These are phyloP conservation scores for Exophiala phaeomuriformis DNA, from an alignment of 2,329 filamentous ascomycete species.

Conservation along the genomic window DNA sequence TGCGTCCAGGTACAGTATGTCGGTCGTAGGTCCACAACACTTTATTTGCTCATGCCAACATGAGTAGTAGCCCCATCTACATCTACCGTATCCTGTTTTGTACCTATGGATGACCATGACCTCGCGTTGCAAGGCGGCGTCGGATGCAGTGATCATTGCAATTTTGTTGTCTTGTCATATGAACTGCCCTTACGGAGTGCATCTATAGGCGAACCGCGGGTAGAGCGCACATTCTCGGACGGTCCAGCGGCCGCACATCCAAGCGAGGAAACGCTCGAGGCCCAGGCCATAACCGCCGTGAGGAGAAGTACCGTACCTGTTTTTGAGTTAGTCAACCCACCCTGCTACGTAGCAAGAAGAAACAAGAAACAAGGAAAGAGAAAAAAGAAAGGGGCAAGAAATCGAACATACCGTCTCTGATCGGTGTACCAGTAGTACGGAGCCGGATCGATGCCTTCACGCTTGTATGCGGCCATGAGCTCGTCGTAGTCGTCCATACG, in stretches of 20 bases:
- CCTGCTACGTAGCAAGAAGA: neutral
- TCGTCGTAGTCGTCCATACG: conserved; percentile 89
- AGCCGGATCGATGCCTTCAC: conserved; percentile 73
- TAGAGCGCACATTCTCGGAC: conserved; percentile 53
- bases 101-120: no score
- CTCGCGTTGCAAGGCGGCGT: no score
- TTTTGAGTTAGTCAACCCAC: no score
- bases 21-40: no score
- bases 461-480: conserved; percentile 78
- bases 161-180: no score
- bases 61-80: no score
- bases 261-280: conserved; percentile 70
- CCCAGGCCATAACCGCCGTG: conserved; percentile 93
- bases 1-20: no score
- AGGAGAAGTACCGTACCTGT: conserved; percentile 71
- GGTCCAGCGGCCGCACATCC: conserved; percentile 60
- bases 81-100: no score
- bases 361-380: conserved; percentile 3
- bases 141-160: no score
- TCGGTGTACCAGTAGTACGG: conserved; percentile 99
- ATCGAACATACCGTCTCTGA: conserved; percentile 61
- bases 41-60: no score
- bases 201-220: conserved; percentile 45
- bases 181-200: no score
- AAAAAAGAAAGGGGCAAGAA: conserved; percentile 49